Evolutionary conservation across 768 basidiomycete genomes (phyloP).

Genomic region (Trametes cubensis): DNA sequence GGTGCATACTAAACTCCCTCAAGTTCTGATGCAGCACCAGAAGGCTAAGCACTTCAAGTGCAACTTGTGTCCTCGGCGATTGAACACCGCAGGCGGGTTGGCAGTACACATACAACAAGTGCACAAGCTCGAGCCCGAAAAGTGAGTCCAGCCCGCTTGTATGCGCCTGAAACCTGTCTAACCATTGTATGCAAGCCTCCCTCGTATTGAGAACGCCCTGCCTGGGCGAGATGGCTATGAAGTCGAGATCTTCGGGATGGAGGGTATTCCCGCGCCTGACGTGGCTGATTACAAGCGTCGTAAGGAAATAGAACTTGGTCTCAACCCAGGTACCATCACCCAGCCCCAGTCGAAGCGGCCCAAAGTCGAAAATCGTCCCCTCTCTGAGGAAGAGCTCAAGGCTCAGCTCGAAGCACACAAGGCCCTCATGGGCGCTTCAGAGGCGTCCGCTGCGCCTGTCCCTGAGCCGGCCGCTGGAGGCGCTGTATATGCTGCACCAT

Average conservation of each 20-base stretch:
- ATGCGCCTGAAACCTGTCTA: not conserved
- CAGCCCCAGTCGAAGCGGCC: conserved; percentile 82
- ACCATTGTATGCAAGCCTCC: conserved; percentile 47
- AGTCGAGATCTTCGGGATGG: conserved; percentile 99
- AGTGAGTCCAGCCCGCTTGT: conserved; percentile 32
- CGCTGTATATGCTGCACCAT: conserved; percentile 73
- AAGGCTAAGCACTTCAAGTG: conserved; percentile 99
- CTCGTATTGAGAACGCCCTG: conserved; percentile 94
- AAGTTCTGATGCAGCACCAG: conserved; percentile 99
- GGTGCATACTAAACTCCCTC: conserved; percentile 4
- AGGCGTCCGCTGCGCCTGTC: conserved; percentile 39
- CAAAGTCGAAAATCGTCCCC: conserved; percentile 72
- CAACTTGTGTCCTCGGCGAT: conserved; percentile 88
- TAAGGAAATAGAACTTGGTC: conserved; percentile 92
- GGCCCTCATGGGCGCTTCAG: conserved; percentile 79
- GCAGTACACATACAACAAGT: conserved; percentile 99
- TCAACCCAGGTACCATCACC: conserved; percentile 78
- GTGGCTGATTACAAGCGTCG: conserved; percentile 94
- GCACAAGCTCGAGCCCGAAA: conserved; percentile 97
- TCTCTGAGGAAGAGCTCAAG: conserved; percentile 83
- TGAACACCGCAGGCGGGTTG: conserved; percentile 97
- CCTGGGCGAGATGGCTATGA: conserved; percentile 97
- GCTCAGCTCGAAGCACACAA: conserved; percentile 89
- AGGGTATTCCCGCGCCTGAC: conserved; percentile 93
- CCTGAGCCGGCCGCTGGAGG: conserved; percentile 46